Percentiles rank a stretch among this genome's conserved stretches.
phyloP scores from a whole-genome alignment of 441 rosid genomes.

The Adansonia madagascariensis region DNA sequence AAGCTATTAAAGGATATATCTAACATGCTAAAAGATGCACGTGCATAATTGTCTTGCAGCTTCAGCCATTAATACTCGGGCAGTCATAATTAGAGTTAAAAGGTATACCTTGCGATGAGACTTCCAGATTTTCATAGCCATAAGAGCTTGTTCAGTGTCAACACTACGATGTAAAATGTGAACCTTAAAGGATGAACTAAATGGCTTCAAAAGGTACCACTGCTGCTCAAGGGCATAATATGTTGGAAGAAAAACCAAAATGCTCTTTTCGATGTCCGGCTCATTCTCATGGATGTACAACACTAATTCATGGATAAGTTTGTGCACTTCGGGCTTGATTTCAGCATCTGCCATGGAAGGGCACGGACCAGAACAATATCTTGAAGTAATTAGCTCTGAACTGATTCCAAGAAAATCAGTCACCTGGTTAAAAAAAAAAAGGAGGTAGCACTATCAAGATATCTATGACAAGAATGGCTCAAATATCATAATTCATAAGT shows the following conservation, averaged over 20 bases:
- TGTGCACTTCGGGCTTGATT: slow-evolving; percentile 72
- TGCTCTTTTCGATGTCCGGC: slow-evolving; percentile 85
- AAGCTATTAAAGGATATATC: neutral
- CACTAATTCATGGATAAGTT: slow-evolving; percentile 74
- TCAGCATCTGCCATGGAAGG: slow-evolving; percentile 65
- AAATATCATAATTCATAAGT: slow-evolving; percentile 9
- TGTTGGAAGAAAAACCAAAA: slow-evolving; percentile 93
- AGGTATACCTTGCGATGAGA: slow-evolving; percentile 82
- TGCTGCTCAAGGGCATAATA: slow-evolving; percentile 83
- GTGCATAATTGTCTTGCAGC: neutral
- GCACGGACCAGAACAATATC: slow-evolving; percentile 64
- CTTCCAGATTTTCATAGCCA: slow-evolving; percentile 85
- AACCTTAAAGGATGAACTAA: slow-evolving; percentile 63
- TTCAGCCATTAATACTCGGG: slow-evolving; percentile 16
- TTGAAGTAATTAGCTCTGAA: slow-evolving; percentile 49
- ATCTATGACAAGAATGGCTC: neutral
- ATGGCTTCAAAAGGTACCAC: slow-evolving; percentile 68
- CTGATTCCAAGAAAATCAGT: slow-evolving; percentile 56
- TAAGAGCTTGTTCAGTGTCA: slow-evolving; percentile 82
- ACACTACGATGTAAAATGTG: slow-evolving; percentile 88
- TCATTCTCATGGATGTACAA: slow-evolving; percentile 73
- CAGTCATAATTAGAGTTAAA: slow-evolving; percentile 25
- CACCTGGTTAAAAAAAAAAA: slow-evolving; percentile 50
- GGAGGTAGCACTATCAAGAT: slow-evolving; percentile 27
- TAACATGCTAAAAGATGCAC: slow-evolving; percentile 14